These are phyloP conservation scores for Aspergillus ostianus DNA, from an alignment of 495 filamentous ascomycete species.

Conservation along the genomic window DNA sequence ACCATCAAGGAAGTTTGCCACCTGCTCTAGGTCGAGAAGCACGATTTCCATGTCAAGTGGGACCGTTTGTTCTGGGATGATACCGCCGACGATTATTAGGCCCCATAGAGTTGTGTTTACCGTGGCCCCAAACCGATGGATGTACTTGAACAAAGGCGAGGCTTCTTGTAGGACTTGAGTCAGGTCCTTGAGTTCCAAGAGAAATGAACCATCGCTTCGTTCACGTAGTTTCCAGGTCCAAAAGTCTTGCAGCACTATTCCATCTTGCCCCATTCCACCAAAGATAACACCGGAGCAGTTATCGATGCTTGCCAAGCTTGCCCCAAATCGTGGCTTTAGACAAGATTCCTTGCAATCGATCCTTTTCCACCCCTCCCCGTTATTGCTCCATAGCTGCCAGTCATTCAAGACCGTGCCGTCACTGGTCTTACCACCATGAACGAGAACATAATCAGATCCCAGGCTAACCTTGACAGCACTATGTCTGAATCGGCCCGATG, in stretches of 20 bases:
- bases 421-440: conserved; percentile 69
- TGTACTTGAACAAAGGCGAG: conserved; percentile 22
- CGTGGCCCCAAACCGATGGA: conserved; percentile 33
- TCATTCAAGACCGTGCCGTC: conserved; percentile 53
- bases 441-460: conserved; percentile 45
- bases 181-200: conserved; percentile 26
- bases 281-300: conserved; percentile 54
- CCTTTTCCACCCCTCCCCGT: conserved; percentile 48
- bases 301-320: conserved; percentile 42
- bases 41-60: conserved; percentile 37
- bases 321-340: conserved; percentile 61
- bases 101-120: conserved; percentile 35
- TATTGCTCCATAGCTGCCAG: conserved; percentile 63
- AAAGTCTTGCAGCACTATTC: conserved; percentile 54
- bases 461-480: conserved; percentile 54
- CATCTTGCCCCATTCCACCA: conserved; percentile 65
- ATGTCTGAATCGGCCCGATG: conserved; percentile 69
- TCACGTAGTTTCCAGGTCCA: conserved; percentile 54
- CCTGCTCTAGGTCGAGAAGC: conserved; percentile 24
- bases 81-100: conserved; percentile 42
- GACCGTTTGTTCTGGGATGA: conserved; percentile 32
- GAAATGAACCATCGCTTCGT: conserved; percentile 23
- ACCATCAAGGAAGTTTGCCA: conserved; percentile 13
- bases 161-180: conserved; percentile 22
- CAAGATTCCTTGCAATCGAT: conserved; percentile 36